Conservation (phyloP, 768 basidiomycete species). For the Leccinum subgranulosum region DNA sequence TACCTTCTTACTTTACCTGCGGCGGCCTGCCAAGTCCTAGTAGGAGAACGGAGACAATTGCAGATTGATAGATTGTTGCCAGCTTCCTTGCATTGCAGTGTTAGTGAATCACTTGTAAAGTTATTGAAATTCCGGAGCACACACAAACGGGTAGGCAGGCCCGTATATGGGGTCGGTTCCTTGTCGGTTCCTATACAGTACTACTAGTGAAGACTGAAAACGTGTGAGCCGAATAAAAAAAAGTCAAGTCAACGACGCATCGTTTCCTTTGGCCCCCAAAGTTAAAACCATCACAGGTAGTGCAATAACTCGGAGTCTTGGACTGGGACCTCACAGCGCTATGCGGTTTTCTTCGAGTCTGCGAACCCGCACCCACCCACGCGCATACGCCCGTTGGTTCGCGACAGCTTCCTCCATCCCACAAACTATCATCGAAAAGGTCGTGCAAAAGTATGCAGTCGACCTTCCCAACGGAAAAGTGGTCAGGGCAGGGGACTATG, state of each 20-base stretch:
- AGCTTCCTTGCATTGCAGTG: too few relatives aligned
- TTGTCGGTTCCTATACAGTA: too few relatives aligned
- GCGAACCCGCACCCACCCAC: slow-evolving; percentile 1
- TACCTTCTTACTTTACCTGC: too few relatives aligned
- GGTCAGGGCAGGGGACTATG: slow-evolving; percentile 96
- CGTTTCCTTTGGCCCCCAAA: background rate
- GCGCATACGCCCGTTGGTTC: slow-evolving; percentile 20
- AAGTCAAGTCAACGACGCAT: background rate
- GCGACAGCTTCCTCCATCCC: slow-evolving; percentile 42
- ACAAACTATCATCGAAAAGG: slow-evolving; percentile 95
- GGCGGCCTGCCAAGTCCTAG: too few relatives aligned
- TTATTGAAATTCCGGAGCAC: too few relatives aligned
- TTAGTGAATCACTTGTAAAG: too few relatives aligned
- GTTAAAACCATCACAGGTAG: background rate
- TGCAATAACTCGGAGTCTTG: background rate
- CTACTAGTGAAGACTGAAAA: too few relatives aligned
- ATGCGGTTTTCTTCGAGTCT: slow-evolving; percentile 7
- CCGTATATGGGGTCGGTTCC: too few relatives aligned
- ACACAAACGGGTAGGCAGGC: too few relatives aligned
- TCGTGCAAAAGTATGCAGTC: slow-evolving; percentile 97
- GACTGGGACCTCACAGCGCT: background rate
- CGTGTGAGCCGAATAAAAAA: background rate
- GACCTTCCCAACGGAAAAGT: slow-evolving; percentile 74
- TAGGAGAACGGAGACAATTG: too few relatives aligned
- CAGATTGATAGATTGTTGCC: too few relatives aligned